phyloP scores from a whole-genome alignment of 306 rosid genomes.

The Elaeagnus macrophylla region DNA sequence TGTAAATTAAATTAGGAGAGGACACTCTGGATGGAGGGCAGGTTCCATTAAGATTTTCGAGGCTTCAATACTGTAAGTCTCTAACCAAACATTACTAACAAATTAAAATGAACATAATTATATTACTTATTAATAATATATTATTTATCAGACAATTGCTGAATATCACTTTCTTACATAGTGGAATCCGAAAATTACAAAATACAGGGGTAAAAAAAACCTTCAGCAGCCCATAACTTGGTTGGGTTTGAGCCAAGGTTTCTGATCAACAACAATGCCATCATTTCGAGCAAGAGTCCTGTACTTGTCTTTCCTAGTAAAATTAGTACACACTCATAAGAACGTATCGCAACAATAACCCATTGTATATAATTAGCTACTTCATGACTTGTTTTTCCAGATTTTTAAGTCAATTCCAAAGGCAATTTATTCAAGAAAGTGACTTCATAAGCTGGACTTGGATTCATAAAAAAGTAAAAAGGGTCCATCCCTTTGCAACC shows the following conservation, averaged over 20 bases:
- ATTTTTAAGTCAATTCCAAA: constrained; percentile 41
- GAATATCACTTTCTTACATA: no score
- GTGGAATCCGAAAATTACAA: no score
- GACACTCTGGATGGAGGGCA: no score
- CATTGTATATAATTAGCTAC: constrained; percentile 85
- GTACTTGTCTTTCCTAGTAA: constrained; percentile 73
- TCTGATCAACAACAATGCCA: constrained; percentile 44
- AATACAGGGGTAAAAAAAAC: no score
- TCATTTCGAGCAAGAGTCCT: constrained; percentile 76
- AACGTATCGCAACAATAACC: constrained; percentile 54
- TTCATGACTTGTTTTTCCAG: constrained; percentile 63
- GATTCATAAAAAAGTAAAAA: constrained; percentile 86
- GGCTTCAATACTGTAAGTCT: no score
- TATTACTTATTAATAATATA: no score
- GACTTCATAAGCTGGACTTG: constrained; percentile 70
- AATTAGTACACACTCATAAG: constrained; percentile 62
- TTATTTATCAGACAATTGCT: no score
- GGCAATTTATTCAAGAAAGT: constrained; percentile 65
- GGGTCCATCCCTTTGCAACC: constrained; percentile 98
- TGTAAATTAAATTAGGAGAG: no score
- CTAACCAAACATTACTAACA: no score
- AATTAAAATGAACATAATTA: no score
- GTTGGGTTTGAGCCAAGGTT: constrained; percentile 23
- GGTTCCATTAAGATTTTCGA: no score
- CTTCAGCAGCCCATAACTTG: constrained; percentile 56